Evolutionary conservation across 2,329 filamentous ascomycete species (phyloP).

Genomic region (Aspergillus piperis): DNA sequence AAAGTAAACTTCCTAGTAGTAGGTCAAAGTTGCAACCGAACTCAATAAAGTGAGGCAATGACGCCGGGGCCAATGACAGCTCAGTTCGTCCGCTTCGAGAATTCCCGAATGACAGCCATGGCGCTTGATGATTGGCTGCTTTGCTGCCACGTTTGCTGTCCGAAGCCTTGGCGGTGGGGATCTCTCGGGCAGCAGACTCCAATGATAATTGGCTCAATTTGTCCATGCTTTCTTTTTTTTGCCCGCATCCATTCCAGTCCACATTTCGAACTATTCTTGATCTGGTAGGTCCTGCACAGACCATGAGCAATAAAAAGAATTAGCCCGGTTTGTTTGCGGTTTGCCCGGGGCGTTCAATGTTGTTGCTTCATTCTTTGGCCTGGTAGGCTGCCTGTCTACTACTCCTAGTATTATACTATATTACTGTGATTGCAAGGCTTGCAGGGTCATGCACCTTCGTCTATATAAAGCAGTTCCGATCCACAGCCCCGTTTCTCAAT

Average conservation of each 20-base stretch:
- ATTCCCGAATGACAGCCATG: constrained; percentile 23
- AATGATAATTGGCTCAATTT: neutral
- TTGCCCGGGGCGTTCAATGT: too few species aligned
- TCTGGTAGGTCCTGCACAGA: neutral
- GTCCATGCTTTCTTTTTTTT: neutral
- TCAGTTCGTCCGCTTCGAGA: constrained; percentile 24
- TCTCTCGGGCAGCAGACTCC: neutral
- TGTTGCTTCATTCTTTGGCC: neutral
- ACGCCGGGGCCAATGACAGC: constrained; percentile 21
- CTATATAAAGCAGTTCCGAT: too few species aligned
- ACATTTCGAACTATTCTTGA: too few species aligned
- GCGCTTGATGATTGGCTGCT: constrained; percentile 17
- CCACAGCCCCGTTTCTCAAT: too few species aligned
- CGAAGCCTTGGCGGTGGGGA: neutral
- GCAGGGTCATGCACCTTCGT: neutral
- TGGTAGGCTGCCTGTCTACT: neutral
- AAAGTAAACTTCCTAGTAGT: too few species aligned
- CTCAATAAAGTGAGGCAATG: constrained; percentile 31
- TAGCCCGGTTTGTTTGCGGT: too few species aligned
- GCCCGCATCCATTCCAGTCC: too few species aligned
- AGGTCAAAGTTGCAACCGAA: neutral
- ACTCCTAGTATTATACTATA: neutral
- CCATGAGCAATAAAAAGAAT: neutral
- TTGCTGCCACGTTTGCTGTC: constrained; percentile 23
- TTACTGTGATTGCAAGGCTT: neutral